phyloP scores from a whole-genome alignment of 352 stramenopile genomes.

The Globisporangium carolinianum region DNA sequence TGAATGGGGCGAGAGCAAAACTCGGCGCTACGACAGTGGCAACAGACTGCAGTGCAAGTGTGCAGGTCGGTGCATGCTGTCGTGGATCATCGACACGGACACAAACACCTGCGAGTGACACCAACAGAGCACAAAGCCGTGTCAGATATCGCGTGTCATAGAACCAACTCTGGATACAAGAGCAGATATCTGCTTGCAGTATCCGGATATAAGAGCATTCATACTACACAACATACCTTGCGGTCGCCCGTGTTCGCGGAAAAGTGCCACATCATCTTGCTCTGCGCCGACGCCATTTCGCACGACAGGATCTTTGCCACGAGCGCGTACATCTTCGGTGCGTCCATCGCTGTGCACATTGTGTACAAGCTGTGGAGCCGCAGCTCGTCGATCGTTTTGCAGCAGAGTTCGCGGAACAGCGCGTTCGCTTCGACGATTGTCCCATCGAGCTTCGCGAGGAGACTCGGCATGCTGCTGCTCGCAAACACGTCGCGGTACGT shows the following conservation, averaged over 20 bases:
- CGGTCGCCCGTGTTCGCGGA: conserved; percentile 51
- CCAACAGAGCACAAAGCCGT: neutral
- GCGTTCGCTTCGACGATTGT: conserved; percentile 75
- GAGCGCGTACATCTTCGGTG: conserved; percentile 78
- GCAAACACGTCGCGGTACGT: conserved; percentile 69
- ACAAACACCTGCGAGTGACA: conserved; percentile 50
- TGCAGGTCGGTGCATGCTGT: conserved; percentile 61
- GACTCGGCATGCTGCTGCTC: conserved; percentile 73
- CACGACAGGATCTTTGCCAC: conserved; percentile 71
- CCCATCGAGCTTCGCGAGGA: conserved; percentile 70
- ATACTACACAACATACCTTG: conserved; percentile 35
- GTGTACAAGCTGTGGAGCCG: conserved; percentile 74
- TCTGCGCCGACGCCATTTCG: conserved; percentile 70
- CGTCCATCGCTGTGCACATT: conserved; percentile 68
- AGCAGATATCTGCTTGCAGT: too few species aligned
- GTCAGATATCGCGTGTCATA: too few species aligned
- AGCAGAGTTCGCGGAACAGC: conserved; percentile 72
- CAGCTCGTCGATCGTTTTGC: conserved; percentile 76
- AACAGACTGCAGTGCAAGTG: conserved; percentile 78
- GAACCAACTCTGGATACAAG: too few species aligned
- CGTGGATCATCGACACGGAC: conserved; percentile 79
- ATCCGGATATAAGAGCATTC: neutral
- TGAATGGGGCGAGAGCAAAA: too few species aligned
- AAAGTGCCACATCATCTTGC: conserved; percentile 84
- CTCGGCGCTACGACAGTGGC: conserved; percentile 44